phyloP scores from a whole-genome alignment of 495 filamentous ascomycete genomes.

The Penicillium paxilli region DNA sequence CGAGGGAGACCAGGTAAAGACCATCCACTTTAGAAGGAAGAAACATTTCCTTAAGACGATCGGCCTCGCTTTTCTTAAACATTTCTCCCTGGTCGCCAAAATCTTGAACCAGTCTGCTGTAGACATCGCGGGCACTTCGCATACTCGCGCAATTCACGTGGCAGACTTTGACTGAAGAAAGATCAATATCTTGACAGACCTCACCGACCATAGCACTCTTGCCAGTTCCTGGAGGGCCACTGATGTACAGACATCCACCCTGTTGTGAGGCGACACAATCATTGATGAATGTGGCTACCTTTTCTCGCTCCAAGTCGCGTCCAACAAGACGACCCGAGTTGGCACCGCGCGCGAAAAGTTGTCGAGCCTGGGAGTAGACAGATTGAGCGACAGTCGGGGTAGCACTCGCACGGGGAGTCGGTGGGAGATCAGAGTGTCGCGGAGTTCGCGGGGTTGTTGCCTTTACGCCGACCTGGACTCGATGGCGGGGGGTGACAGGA shows the following conservation, averaged over 20 bases:
- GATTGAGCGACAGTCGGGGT: constrained; percentile 64
- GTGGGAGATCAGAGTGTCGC: constrained; percentile 48
- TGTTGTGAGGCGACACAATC: constrained; percentile 57
- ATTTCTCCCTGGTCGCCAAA: constrained; percentile 59
- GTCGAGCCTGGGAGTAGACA: constrained; percentile 83
- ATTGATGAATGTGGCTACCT: constrained; percentile 69
- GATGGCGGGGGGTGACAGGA: constrained; percentile 69
- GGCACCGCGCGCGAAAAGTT: constrained; percentile 78
- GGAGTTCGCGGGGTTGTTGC: constrained; percentile 64
- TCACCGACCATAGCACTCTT: constrained; percentile 92
- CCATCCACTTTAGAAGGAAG: constrained; percentile 52
- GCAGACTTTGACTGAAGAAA: constrained; percentile 56
- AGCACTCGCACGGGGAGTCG: constrained; percentile 46
- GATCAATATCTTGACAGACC: constrained; percentile 61
- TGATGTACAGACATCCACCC: constrained; percentile 92
- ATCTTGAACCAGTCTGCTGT: constrained; percentile 68
- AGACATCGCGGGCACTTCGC: constrained; percentile 79
- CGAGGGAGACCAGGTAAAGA: constrained; percentile 77
- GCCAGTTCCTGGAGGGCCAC: constrained; percentile 91
- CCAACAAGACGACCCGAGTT: constrained; percentile 78
- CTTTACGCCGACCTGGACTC: constrained; percentile 60
- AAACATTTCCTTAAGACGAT: constrained; percentile 63
- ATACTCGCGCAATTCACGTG: constrained; percentile 97
- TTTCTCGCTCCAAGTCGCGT: constrained; percentile 73
- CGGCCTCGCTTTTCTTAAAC: constrained; percentile 54